phyloP scores from a whole-genome alignment of 257 asterid genomes.

The Fraxinus americana region DNA sequence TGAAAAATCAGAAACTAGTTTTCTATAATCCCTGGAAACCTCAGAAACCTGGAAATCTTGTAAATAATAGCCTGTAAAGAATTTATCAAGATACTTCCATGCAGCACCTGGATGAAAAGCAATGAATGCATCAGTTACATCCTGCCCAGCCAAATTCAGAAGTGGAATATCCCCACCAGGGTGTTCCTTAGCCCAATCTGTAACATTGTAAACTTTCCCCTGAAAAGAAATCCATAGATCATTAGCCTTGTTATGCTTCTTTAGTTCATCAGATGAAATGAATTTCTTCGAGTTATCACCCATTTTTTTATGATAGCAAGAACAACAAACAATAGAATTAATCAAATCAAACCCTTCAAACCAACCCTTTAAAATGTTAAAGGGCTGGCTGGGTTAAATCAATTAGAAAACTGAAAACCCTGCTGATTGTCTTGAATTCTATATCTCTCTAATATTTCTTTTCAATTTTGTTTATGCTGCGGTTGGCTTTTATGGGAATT shows the following conservation, averaged over 20 bases:
- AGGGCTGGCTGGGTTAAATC: not conserved
- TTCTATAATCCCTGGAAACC: conserved; percentile 43
- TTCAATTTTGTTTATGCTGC: too few species aligned
- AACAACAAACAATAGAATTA: not conserved
- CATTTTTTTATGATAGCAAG: not conserved
- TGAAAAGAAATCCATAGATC: conserved; percentile 28
- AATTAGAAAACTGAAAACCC: too few species aligned
- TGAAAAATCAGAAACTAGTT: conserved; percentile 24
- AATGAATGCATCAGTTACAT: conserved; percentile 32
- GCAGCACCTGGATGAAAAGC: conserved; percentile 44
- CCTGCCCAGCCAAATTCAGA: conserved; percentile 27
- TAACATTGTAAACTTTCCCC: conserved; percentile 32
- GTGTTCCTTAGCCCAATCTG: conserved; percentile 29
- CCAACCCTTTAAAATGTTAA: not conserved
- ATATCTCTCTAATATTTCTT: too few species aligned
- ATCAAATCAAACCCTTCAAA: too few species aligned
- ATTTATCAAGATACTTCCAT: conserved; percentile 39
- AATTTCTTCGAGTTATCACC: conserved; percentile 17
- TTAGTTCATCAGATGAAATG: conserved; percentile 28
- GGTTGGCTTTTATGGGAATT: too few species aligned
- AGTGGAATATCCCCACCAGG: conserved; percentile 34
- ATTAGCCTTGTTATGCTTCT: conserved; percentile 25
- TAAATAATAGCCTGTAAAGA: conserved; percentile 41
- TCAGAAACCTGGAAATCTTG: conserved; percentile 39
- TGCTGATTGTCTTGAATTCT: too few species aligned